phyloP scores from a whole-genome alignment of 208 protist genomes.

The Wallacemonas sp. region DNA sequence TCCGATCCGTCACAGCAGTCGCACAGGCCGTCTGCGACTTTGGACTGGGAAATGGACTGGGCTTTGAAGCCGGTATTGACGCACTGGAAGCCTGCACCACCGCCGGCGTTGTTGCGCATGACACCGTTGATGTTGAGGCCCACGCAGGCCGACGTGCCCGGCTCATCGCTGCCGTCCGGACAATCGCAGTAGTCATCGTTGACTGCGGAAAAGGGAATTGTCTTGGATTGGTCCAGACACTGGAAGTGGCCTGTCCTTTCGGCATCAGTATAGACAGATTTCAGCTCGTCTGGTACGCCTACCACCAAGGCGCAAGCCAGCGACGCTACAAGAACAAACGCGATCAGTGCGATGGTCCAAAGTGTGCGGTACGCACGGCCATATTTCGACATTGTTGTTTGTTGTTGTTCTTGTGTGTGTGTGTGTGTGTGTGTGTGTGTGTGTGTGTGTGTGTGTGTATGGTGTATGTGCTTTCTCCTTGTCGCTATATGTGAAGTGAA shows the following conservation, averaged over 20 bases:
- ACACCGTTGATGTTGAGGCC: constrained; percentile 8
- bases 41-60: constrained; percentile 56
- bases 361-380: not conserved
- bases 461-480: no score
- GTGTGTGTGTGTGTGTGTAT: no score
- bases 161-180: constrained; percentile 94
- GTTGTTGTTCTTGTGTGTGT: no score
- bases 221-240: constrained; percentile 43
- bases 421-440: no score
- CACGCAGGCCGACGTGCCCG: constrained; percentile 81
- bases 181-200: constrained; percentile 98
- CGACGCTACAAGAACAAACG: not conserved
- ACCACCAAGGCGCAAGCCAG: constrained; percentile 1
- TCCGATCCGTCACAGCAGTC: constrained; percentile 96
- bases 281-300: constrained; percentile 28
- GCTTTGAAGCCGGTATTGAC: constrained; percentile 56
- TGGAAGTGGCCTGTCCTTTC: constrained; percentile 24
- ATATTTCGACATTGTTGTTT: no score
- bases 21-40: constrained; percentile 92
- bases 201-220: constrained; percentile 67
- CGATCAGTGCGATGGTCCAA: not conserved
- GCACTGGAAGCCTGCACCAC: constrained; percentile 71
- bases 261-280: constrained; percentile 26
- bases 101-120: constrained; percentile 17
- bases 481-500: no score